Evolutionary conservation across 176 grass and related monocot species (phyloP).

Genomic region (Raddia guianensis): DNA sequence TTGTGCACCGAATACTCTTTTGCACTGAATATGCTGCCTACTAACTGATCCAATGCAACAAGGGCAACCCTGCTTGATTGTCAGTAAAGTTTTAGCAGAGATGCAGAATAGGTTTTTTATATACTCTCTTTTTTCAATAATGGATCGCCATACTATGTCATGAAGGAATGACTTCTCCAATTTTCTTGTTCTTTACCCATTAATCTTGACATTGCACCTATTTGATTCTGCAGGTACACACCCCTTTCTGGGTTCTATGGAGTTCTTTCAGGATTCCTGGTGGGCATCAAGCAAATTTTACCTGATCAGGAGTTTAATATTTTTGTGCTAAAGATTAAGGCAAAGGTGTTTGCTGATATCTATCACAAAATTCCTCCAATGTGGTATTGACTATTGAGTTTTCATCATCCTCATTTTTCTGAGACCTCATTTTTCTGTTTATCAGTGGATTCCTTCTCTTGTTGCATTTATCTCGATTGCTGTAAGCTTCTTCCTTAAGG

Average conservation of each 20-base stretch:
- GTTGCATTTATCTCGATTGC: slow-evolving; percentile 53
- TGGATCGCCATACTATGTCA: neutral
- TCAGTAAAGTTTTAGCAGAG: neutral
- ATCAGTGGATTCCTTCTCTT: slow-evolving; percentile 72
- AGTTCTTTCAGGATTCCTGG: slow-evolving; percentile 80
- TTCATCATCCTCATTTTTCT: slow-evolving; percentile 3
- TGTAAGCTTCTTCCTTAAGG: slow-evolving; percentile 59
- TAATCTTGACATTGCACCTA: slow-evolving; percentile 19
- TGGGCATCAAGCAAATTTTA: slow-evolving; percentile 86
- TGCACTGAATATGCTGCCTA: no score
- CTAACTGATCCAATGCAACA: neutral
- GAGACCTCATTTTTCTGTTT: slow-evolving; percentile 18
- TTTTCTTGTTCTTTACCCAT: neutral
- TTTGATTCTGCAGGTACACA: slow-evolving; percentile 59
- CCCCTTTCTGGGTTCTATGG: slow-evolving; percentile 88
- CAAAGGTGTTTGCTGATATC: slow-evolving; percentile 55
- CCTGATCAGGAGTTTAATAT: slow-evolving; percentile 71
- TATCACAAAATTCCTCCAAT: slow-evolving; percentile 16
- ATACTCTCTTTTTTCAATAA: neutral
- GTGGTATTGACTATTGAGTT: neutral
- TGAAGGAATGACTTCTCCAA: neutral
- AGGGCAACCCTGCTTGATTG: neutral
- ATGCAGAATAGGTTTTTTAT: slow-evolving; percentile 20
- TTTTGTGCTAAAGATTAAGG: slow-evolving; percentile 70
- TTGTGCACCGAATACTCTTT: no score